Evolutionary conservation across 345 rosid species (phyloP).

Genomic region (Salix purpurea): DNA sequence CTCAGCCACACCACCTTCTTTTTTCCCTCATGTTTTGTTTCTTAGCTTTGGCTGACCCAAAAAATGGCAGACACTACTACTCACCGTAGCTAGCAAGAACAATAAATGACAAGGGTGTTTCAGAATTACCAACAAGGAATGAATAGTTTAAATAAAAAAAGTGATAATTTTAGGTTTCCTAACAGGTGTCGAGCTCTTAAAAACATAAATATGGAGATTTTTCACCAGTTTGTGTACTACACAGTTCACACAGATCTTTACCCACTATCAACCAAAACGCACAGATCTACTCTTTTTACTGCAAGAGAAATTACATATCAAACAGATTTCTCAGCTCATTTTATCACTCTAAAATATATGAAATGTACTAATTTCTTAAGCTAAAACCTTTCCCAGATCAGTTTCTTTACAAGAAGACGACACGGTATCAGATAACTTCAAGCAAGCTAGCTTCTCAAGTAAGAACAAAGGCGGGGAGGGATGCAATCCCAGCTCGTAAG

Average conservation of each 20-base stretch:
- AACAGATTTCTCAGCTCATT: not conserved
- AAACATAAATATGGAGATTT: slow-evolving; percentile 10
- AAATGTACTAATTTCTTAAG: not conserved
- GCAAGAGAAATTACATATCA: slow-evolving; percentile 11
- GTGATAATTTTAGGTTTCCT: slow-evolving; percentile 24
- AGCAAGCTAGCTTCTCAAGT: not conserved
- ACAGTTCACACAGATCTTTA: slow-evolving; percentile 26
- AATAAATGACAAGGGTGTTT: slow-evolving; percentile 32
- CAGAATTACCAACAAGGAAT: slow-evolving; percentile 36
- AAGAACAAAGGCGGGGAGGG: not conserved
- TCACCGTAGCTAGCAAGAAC: slow-evolving; percentile 15
- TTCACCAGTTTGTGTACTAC: not conserved
- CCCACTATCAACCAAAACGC: slow-evolving; percentile 14
- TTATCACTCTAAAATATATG: not conserved
- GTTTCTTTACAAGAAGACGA: not conserved
- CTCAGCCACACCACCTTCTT: slow-evolving; percentile 16
- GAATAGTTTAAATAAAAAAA: not conserved
- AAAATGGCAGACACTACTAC: slow-evolving; percentile 31
- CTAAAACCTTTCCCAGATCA: slow-evolving; percentile 4
- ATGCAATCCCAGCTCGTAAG: not conserved
- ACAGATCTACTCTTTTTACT: slow-evolving; percentile 36
- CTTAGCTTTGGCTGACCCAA: slow-evolving; percentile 34
- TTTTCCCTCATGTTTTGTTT: not conserved
- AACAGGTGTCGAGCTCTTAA: slow-evolving; percentile 57
- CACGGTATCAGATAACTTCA: not conserved